A percentile compares a stretch with the other conserved stretches of the same genome.
phyloP scores from a whole-genome alignment of 2,329 filamentous ascomycete genomes.

The Didymella segeticola region DNA sequence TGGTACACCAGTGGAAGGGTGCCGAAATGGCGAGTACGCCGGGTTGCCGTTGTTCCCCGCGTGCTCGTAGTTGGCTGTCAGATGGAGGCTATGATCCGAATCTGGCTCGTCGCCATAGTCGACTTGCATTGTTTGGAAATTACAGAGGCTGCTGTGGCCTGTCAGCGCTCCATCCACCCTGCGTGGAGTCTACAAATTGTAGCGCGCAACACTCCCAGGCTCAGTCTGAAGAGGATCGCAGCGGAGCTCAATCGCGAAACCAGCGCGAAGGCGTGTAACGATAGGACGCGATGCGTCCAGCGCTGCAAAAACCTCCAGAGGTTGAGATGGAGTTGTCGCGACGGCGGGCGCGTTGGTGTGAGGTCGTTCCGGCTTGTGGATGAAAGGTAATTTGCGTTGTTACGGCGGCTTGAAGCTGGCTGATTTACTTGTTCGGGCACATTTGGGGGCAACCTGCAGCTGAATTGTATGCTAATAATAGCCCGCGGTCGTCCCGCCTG shows the following conservation, averaged over 20 bases:
- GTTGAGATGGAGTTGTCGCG: conserved; percentile 1
- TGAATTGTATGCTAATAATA: conserved; percentile 18
- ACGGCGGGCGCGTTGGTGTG: conserved; percentile 6
- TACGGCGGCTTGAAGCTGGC: conserved; percentile 14
- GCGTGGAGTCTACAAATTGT: conserved; percentile 32
- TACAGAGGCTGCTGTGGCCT: conserved; percentile 28
- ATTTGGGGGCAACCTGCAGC: conserved; percentile 17
- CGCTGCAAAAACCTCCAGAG: conserved; percentile 17
- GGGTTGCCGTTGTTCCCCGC: conserved; percentile 35
- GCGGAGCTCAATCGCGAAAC: conserved; percentile 21
- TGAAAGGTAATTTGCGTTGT: conserved; percentile 12
- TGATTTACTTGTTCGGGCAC: conserved; percentile 16
- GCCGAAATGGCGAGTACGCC: conserved; percentile 45
- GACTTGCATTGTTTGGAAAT: conserved; percentile 46
- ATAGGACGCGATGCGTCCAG: conserved; percentile 40
- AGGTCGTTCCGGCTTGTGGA: conserved; percentile 3
- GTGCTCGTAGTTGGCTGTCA: conserved; percentile 45
- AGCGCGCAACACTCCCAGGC: conserved; percentile 17
- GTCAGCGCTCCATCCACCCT: conserved; percentile 43
- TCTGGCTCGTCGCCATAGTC: conserved; percentile 45
- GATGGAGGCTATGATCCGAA: conserved; percentile 43
- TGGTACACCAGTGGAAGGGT: conserved; percentile 38
- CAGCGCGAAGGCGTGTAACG: conserved; percentile 29
- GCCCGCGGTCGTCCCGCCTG: conserved; percentile 7
- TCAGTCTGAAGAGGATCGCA: conserved; percentile 16